Base-by-base conservation (phyloP, 2,329 filamentous ascomycete genomes). In the Talaromyces atroroseus region DNA sequence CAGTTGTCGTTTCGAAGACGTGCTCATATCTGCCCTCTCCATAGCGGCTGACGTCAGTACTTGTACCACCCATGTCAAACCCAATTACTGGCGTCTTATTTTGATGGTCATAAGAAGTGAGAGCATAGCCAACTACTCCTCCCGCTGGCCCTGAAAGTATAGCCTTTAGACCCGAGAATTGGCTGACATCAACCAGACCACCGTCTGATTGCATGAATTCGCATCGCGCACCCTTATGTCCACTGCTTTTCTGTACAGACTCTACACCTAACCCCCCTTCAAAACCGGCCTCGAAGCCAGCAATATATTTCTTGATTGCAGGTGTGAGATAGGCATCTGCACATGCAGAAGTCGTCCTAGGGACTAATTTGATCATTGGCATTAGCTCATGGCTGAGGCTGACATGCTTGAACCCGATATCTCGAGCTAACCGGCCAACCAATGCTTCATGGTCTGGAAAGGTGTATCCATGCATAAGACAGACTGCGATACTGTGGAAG, bases 191-290 rank as follows among this genome's bases (percentile, higher is more conserved):
- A 2, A 83, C 81, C 2, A 85, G 70, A 2, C 82, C 82, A 26
- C 89, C 90, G 61, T 95, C 89, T 10, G 87, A 91, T 70, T 96
- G 90, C 91, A 96, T 96, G 63, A 96, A 96, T 68, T 96, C 91
- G 74, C 90, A 95, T 57, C 90, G 80, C 1, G 89, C 87, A 3
- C 87, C 88, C 64, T 81, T 87, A 5, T 77, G 71, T 0, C 86
- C 87, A 26, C 76, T 71, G 59, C 86, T 82, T 16, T 82, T 76
- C 69, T 87, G 85, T 4, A 94, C 87, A 59, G 85, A 90, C 63
- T 86, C 83, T 0, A 84, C 86, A 2, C 90, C 90, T 0, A 96
- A 76, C 0, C 89, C 89, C 10, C 91, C 90, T 57, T 84, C 82
- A 62, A 96, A 96, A 0, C 90, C 90, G 26, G 81, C 81, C 64